These are phyloP conservation scores for Prasinococcaceae sp. DNA, from an alignment of 139 green algal genomes.

Conservation along the genomic window DNA sequence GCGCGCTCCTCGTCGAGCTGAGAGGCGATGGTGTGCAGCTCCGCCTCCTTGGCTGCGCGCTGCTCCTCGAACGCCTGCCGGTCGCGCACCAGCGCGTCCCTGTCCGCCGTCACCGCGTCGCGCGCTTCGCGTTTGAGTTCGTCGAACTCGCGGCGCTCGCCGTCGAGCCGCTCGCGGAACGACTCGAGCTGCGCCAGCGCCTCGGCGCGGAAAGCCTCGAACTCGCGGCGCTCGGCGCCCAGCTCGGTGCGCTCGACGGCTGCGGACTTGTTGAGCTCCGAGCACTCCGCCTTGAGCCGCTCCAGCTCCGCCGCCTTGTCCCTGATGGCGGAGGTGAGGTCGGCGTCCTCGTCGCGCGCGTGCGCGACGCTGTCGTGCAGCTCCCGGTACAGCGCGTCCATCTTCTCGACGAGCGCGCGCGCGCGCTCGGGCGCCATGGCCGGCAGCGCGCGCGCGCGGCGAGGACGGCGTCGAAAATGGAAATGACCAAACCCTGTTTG, in stretches of 20 bases:
- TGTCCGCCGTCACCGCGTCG: neutral
- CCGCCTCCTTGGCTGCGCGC: neutral
- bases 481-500: no score
- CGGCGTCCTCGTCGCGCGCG: no score
- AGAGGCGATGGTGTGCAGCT: neutral
- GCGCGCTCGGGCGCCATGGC: no score
- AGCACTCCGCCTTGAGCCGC: neutral
- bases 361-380: no score
- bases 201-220: constrained; percentile 5
- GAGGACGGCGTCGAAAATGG: no score
- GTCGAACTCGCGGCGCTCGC: neutral
- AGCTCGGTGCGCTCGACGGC: constrained; percentile 1
- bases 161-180: neutral
- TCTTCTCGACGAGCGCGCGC: no score
- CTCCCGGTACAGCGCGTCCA: no score
- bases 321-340: no score
- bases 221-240: neutral
- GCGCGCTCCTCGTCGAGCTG: constrained; percentile 10
- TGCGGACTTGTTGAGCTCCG: neutral
- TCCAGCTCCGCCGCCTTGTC: no score
- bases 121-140: neutral
- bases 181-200: constrained; percentile 9
- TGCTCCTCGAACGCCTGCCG: no score
- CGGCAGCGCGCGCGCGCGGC: no score
- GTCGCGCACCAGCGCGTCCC: constrained; percentile 5